Percentiles rank a stretch among this genome's conserved stretches.
Evolutionary conservation across 768 basidiomycete species (phyloP).

Genomic region (Mrakia blollopis): DNA sequence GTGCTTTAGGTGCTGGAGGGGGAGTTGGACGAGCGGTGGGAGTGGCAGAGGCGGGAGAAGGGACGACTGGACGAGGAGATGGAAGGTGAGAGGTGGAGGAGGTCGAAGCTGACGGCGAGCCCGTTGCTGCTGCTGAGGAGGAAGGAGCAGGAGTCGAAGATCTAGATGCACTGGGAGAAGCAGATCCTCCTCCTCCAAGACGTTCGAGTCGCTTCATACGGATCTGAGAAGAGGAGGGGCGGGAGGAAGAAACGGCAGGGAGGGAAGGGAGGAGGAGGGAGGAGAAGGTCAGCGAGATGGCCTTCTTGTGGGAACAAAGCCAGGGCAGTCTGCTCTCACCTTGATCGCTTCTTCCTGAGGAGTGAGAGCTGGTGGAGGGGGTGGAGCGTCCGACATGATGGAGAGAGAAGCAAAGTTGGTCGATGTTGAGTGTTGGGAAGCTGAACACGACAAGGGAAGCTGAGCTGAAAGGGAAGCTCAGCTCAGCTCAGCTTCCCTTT

Average conservation of each 20-base stretch:
- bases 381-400: background rate
- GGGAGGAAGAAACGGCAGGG: background rate
- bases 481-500: too few relatives aligned
- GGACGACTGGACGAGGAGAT: slow-evolving; percentile 39
- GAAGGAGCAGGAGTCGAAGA: slow-evolving; percentile 46
- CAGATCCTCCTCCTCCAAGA: slow-evolving; percentile 52
- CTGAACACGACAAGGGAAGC: too few relatives aligned
- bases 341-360: slow-evolving; percentile 1
- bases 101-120: background rate
- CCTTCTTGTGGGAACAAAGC: background rate
- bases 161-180: slow-evolving; percentile 39
- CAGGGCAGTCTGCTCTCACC: background rate
- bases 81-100: slow-evolving; percentile 10
- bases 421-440: background rate
- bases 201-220: slow-evolving; percentile 86
- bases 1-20: slow-evolving; percentile 18
- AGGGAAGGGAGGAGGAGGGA: too few relatives aligned
- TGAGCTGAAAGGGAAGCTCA: too few relatives aligned
- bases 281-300: background rate
- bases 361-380: background rate
- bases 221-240: slow-evolving; percentile 54
- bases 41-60: slow-evolving; percentile 17
- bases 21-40: slow-evolving; percentile 17
- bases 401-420: background rate
- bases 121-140: background rate